phyloP scores from a whole-genome alignment of 2,329 filamentous ascomycete genomes.

The Curvularia hawaiiensis region DNA sequence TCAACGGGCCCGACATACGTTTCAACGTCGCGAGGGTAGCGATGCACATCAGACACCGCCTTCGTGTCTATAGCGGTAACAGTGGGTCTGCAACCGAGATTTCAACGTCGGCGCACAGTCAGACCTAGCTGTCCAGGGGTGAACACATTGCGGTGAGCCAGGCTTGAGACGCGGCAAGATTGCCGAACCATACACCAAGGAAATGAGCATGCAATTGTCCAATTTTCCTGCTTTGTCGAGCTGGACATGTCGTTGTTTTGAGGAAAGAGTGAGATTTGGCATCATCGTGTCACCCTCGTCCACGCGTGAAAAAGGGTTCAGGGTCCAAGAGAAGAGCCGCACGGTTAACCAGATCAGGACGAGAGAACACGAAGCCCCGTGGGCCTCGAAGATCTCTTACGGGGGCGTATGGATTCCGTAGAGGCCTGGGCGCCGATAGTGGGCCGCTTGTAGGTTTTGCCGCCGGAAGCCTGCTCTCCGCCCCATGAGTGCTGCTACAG shows the following conservation, averaged over 20 bases:
- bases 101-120: slow-evolving; percentile 29
- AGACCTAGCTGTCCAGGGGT: slow-evolving; percentile 17
- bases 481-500: not conserved
- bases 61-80: slow-evolving; percentile 22
- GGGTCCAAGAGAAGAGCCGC: slow-evolving; percentile 27
- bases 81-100: slow-evolving; percentile 30
- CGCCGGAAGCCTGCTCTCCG: not conserved
- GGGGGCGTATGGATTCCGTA: slow-evolving; percentile 22
- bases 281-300: not conserved
- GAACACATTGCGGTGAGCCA: slow-evolving; percentile 18
- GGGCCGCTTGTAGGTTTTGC: slow-evolving; percentile 2
- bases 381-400: slow-evolving; percentile 23
- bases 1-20: slow-evolving; percentile 28
- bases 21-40: slow-evolving; percentile 24
- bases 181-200: not conserved
- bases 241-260: not conserved
- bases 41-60: slow-evolving; percentile 30
- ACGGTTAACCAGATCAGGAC: slow-evolving; percentile 26
- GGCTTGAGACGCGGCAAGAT: slow-evolving; percentile 1
- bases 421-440: slow-evolving; percentile 15
- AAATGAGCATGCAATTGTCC: not conserved
- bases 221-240: not conserved
- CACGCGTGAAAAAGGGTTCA: slow-evolving; percentile 7
- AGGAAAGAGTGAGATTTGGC: not conserved
- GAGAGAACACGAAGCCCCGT: slow-evolving; percentile 22